A percentile compares a stretch with the other conserved stretches of the same genome.
These are phyloP conservation scores for Harringtonia aguacate DNA, from an alignment of 2,329 filamentous ascomycete species.

Conservation along the genomic window DNA sequence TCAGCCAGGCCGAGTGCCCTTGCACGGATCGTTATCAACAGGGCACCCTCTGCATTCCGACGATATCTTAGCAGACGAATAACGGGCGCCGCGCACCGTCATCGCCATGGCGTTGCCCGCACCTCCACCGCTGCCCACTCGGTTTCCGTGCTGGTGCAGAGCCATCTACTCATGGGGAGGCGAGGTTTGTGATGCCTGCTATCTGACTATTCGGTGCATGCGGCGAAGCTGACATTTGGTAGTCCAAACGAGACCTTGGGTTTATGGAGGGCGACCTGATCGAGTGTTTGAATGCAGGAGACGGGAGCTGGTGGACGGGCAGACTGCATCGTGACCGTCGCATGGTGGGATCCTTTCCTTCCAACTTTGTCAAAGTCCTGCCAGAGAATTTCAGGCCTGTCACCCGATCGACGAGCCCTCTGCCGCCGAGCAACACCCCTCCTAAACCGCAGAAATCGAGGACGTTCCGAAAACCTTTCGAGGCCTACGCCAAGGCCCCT, in stretches of 20 bases:
- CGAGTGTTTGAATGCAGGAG: slow-evolving; percentile 94
- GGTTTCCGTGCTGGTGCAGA: slow-evolving; percentile 85
- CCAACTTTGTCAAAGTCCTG: slow-evolving; percentile 91
- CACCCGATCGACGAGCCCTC: slow-evolving; percentile 46
- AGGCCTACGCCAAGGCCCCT: slow-evolving; percentile 55
- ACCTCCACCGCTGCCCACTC: slow-evolving; percentile 51
- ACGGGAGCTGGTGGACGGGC: slow-evolving; percentile 98
- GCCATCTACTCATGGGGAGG: slow-evolving; percentile 91
- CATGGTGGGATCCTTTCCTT: slow-evolving; percentile 87
- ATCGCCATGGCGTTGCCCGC: slow-evolving; percentile 2
- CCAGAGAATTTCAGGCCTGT: slow-evolving; percentile 76
- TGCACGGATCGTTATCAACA: too few relatives aligned
- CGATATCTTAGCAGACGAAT: not conserved
- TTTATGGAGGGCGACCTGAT: slow-evolving; percentile 98
- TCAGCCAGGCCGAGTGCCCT: too few relatives aligned
- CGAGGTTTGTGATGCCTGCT: slow-evolving; percentile 42
- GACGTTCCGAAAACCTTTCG: slow-evolving; percentile 56
- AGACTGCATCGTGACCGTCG: slow-evolving; percentile 80
- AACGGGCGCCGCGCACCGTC: not conserved
- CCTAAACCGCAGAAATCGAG: slow-evolving; percentile 49
- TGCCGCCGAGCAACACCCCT: slow-evolving; percentile 45
- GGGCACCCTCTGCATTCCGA: too few relatives aligned
- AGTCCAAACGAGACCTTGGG: slow-evolving; percentile 86
- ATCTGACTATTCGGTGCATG: not conserved
- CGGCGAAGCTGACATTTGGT: slow-evolving; percentile 13